Conservation (phyloP, 495 filamentous ascomycete genomes). For the Clavariopsis aquatica region DNA sequence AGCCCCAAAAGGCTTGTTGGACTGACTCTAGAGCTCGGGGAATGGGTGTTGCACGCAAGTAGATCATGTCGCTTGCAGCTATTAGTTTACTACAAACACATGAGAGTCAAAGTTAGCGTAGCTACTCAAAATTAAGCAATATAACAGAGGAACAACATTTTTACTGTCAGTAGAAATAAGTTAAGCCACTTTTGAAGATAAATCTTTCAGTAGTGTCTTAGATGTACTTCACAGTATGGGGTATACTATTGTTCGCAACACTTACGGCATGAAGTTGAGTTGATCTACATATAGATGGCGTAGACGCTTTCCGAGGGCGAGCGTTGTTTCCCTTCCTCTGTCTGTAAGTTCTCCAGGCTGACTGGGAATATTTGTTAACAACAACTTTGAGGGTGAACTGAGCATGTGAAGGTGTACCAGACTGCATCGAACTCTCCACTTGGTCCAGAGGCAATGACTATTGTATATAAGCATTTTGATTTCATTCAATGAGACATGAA, state of each 20-base stretch:
- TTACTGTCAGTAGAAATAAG: too few species aligned
- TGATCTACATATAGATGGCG: conserved; percentile 86
- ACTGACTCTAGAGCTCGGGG: conserved; percentile 83
- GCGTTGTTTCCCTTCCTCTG: conserved; percentile 79
- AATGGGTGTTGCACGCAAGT: conserved; percentile 82
- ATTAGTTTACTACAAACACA: too few species aligned
- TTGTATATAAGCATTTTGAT: background rate
- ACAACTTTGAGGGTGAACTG: background rate
- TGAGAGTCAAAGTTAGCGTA: too few species aligned
- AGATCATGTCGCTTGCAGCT: conserved; percentile 67
- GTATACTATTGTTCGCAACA: too few species aligned
- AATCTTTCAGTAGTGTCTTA: too few species aligned
- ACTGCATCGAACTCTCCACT: conserved; percentile 70
- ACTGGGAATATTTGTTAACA: conserved; percentile 40
- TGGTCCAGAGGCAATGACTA: conserved; percentile 63
- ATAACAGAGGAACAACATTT: too few species aligned
- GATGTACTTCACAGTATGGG: too few species aligned
- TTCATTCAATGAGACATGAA: background rate
- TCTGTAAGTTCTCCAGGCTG: conserved; percentile 88
- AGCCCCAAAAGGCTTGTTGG: conserved; percentile 83
- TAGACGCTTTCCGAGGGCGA: conserved; percentile 73
- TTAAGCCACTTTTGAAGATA: too few species aligned
- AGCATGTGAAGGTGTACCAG: conserved; percentile 51
- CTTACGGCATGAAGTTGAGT: conserved; percentile 84
- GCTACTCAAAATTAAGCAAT: too few species aligned